These are phyloP conservation scores for Cercospora sesami DNA, from an alignment of 2,329 filamentous ascomycete genomes.

Conservation along the genomic window DNA sequence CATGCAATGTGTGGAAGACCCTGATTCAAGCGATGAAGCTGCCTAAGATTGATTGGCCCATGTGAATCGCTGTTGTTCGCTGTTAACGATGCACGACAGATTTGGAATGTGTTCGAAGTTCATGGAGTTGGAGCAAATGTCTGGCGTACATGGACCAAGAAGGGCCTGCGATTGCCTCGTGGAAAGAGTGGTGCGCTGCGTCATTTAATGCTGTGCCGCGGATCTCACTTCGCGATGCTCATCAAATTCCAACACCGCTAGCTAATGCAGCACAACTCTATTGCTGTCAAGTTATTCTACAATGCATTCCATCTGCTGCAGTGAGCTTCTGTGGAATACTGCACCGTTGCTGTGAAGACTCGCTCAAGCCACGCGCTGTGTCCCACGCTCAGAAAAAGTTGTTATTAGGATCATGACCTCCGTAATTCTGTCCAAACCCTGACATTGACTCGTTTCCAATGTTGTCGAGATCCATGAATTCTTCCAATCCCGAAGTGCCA, in stretches of 20 bases:
- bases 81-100: background rate
- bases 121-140: background rate
- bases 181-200: background rate
- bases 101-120: background rate
- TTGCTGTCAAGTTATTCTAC: background rate
- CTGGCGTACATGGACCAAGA: background rate
- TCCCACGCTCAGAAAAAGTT: constrained; percentile 12
- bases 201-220: background rate
- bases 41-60: background rate
- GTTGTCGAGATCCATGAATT: constrained; percentile 48
- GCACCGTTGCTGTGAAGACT: background rate
- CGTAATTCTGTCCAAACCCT: constrained; percentile 35
- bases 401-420: constrained; percentile 13
- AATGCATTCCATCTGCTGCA: background rate
- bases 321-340: background rate
- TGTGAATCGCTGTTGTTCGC: background rate
- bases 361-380: background rate
- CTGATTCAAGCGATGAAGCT: constrained; percentile 11
- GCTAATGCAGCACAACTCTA: background rate
- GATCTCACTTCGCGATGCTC: background rate
- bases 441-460: constrained; percentile 27
- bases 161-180: background rate
- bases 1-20: constrained; percentile 8
- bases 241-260: background rate
- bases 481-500: constrained; percentile 35